Evolutionary conservation across 1,284 basidiomycete species (phyloP), one percentile per base, ranked within the genome.

Genomic region (Moniliophthora roreri): DNA sequence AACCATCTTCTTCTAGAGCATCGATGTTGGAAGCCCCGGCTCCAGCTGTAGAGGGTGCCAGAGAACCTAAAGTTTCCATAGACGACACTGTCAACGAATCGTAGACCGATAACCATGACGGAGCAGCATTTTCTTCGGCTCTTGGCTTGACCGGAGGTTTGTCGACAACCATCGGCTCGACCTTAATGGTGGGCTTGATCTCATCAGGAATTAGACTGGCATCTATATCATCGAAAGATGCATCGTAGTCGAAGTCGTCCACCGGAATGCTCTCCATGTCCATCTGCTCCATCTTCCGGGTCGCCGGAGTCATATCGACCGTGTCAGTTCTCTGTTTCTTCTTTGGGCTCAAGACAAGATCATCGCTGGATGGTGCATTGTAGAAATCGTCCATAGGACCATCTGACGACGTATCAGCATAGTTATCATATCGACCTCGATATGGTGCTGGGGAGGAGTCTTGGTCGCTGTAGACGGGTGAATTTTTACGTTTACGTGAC

Each of bases 1-100:
- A 87, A 1, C 91, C 93, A 60, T 97, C 91, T 3, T 80, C 70
- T 64, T 95, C 91, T 1, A 91, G 74, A 0, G 83, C 83, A 21
- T 79, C 77, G 26, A 83, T 63, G 56, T 73, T 79, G 37, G 71
- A 70, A 7, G 79, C 68, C n/a, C 76, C 70, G 2, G 68, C 64
- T 0, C 79, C 69, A n/a, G 75, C 62, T 5, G 66, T 61, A 40
- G 73, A 65, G 5, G 74, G 66, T 9, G 67, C 68, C 52, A 75
- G 71, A n/a, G 73, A 72, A 20, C 78, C 84, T 50, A 82, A 71
- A 16, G 73, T 74, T 53, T 83, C 85, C 32, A 83, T 77, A 3
- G 76, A 66, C 8, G 77, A 73, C 21, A 88, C 82, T 4, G 74
- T 73, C 2, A 91, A 75, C 4, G 82, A 82, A 54, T 91, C 88